Evolutionary conservation across 2,329 filamentous ascomycete genomes (phyloP), one percentile per base, ranked within the genome.

Genomic region (Penicillium expansum): DNA sequence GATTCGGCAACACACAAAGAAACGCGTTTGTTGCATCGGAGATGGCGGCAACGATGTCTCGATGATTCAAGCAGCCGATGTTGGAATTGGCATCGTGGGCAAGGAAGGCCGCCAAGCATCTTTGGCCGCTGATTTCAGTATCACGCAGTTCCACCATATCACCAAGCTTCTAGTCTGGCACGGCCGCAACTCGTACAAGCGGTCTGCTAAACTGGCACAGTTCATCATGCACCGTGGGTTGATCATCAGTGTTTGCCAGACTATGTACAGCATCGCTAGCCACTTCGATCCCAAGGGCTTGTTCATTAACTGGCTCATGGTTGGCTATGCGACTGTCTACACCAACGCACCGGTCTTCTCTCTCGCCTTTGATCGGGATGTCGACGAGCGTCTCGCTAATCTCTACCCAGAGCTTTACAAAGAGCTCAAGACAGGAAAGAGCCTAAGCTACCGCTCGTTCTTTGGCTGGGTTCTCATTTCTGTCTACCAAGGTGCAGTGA

Each of bases 131-230:
- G 94, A 99, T 73, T 99, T 99, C 75, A 94, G 89, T 57, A 96
- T 99, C 66, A 91, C 92, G 58, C 92, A 97, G 68, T 99, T 99
- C 76, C 90, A 87, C 69, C 92, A 99, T 72, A 79, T 99, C 20
- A 96, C 93, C 48, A 99, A 97, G 75, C 83, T 99, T 1, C 84
- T 99, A n/a, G 92, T 99, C 37, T 99, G 95, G 94, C 95, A 99
- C 72, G 94, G 94, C 1, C 87, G 95, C 32, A 99, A 99, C 77
- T 93, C 88, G 66, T 99, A 99, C 81, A 97, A 97, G 76, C 86
- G 95, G 44, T 91, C 87, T 57, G 94, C 94, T 29, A 99, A 99
- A 77, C 84, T 99, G 24, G 92, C 91, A 0, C 95, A 97, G 73
- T 99, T 99, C 74, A 93, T 99, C 67, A 99, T 99, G 67, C 95